These are phyloP conservation scores for Starmerella lactis-condensi DNA, from an alignment of 805 yeast genomes.

Conservation along the genomic window DNA sequence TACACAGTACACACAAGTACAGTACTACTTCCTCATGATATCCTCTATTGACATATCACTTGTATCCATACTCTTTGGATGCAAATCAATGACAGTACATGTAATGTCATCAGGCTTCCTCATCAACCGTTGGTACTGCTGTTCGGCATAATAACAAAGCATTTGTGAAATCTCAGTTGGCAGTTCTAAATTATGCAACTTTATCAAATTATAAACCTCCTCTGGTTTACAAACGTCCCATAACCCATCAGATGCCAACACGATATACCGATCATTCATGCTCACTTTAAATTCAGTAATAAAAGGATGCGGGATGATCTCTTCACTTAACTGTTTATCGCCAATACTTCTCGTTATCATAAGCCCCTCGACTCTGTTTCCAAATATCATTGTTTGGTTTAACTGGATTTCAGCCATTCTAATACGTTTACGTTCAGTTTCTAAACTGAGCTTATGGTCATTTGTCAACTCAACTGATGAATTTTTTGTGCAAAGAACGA, in stretches of 20 bases:
- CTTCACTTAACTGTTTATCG: constrained; percentile 54
- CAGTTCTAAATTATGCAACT: constrained; percentile 25
- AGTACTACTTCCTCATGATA: neutral
- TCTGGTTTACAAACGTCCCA: constrained; percentile 74
- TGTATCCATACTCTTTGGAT: neutral
- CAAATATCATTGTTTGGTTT: neutral
- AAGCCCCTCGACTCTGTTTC: constrained; percentile 45
- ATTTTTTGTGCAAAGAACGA: constrained; percentile 3
- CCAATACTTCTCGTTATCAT: constrained; percentile 75
- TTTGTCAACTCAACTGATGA: constrained; percentile 3
- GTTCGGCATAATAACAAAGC: constrained; percentile 8
- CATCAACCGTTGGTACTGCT: constrained; percentile 3
- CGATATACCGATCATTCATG: constrained; percentile 44
- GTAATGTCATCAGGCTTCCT: constrained; percentile 14
- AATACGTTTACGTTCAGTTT: constrained; percentile 7
- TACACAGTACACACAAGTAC: neutral
- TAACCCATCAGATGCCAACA: constrained; percentile 73
- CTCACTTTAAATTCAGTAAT: constrained; percentile 46
- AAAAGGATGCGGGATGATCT: constrained; percentile 46
- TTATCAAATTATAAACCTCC: constrained; percentile 37
- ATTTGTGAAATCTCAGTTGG: constrained; percentile 8
- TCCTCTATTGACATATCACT: neutral
- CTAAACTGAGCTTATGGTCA: constrained; percentile 7
- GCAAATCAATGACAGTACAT: constrained; percentile 10
- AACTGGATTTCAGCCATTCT: neutral